Evolutionary conservation across 2,329 filamentous ascomycete genomes (phyloP).

Genomic region (Neopestalotiopsis rosae): DNA sequence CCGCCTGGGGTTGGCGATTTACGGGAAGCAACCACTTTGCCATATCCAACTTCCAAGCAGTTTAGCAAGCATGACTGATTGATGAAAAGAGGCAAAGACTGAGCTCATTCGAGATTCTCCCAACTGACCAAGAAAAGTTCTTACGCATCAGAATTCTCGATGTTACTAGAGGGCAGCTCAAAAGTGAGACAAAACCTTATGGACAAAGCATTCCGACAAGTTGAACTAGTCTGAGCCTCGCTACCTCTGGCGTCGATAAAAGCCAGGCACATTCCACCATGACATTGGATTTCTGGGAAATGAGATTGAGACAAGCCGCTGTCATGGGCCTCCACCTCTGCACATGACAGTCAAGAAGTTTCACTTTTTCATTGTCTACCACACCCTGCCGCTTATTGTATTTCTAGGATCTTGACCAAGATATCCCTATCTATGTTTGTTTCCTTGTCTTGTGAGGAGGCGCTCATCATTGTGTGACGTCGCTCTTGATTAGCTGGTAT

Average conservation of each 20-base stretch:
- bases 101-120: not conserved
- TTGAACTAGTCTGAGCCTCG: not conserved
- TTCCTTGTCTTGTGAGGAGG: too few species aligned
- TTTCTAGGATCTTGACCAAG: too few species aligned
- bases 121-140: not conserved
- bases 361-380: not conserved
- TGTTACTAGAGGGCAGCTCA: not conserved
- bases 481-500: constrained; percentile 35
- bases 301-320: not conserved
- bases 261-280: not conserved
- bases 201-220: not conserved
- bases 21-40: constrained; percentile 4
- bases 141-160: too few species aligned
- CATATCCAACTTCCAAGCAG: not conserved
- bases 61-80: not conserved
- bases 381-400: not conserved
- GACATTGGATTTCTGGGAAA: not conserved
- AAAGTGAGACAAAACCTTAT: not conserved
- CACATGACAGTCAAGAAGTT: not conserved
- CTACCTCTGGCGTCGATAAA: not conserved
- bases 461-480: too few species aligned
- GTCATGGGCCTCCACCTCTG: not conserved
- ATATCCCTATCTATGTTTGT: too few species aligned
- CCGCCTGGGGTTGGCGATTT: constrained; percentile 27
- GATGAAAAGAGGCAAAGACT: not conserved